Percentiles rank a stretch among this genome's conserved stretches.
phyloP scores from a whole-genome alignment of 257 asterid species.

The Nicotiana paniculata region DNA sequence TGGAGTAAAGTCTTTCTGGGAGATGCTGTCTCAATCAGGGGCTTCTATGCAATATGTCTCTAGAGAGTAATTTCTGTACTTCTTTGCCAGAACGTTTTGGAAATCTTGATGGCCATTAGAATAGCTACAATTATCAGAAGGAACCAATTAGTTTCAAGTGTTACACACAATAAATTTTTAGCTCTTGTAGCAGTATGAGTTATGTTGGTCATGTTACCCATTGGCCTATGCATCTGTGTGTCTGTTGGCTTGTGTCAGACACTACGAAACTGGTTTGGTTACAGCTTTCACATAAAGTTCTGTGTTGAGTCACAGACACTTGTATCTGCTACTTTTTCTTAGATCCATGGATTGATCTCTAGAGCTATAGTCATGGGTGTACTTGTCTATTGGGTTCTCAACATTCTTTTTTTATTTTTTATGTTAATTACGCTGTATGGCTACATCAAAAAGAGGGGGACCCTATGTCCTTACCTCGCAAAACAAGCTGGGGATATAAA shows the following conservation, averaged over 20 bases:
- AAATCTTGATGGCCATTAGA: neutral
- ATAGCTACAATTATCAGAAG: neutral
- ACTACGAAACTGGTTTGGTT: neutral
- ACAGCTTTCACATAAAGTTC: neutral
- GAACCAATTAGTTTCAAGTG: neutral
- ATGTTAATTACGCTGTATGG: no score
- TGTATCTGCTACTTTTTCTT: neutral
- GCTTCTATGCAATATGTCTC: conserved; percentile 63
- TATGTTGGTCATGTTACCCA: neutral
- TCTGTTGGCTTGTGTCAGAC: neutral
- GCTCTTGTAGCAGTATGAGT: neutral
- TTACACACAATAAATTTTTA: neutral
- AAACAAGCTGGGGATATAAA: no score
- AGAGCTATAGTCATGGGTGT: neutral
- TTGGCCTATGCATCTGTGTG: neutral
- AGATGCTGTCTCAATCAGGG: conserved; percentile 62
- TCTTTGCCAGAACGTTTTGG: conserved; percentile 7
- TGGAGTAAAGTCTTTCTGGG: conserved; percentile 56
- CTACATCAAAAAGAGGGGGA: no score
- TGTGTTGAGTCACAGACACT: neutral
- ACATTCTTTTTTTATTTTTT: neutral
- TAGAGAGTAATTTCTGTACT: conserved; percentile 47
- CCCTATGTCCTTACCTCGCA: no score
- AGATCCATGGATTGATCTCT: neutral
- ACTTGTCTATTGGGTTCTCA: neutral